Percentiles rank a stretch among this genome's conserved stretches.
These are phyloP conservation scores for Amaranthus tricolor DNA, from an alignment of 179 eudicot species.

Conservation along the genomic window DNA sequence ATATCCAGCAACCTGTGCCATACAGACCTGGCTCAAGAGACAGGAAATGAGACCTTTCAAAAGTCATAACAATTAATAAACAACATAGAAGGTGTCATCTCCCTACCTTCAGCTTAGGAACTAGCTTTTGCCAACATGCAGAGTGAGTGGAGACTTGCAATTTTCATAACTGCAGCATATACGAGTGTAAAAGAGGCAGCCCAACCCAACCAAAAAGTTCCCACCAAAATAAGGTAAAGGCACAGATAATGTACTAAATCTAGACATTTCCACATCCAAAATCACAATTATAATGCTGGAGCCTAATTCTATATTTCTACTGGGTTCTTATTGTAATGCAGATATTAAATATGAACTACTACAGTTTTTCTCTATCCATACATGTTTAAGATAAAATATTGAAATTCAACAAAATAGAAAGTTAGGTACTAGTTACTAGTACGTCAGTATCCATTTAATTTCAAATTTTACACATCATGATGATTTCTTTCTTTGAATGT, in stretches of 20 bases:
- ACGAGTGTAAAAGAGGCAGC: not conserved
- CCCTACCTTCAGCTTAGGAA: not conserved
- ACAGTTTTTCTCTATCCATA: not conserved
- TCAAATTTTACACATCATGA: not conserved
- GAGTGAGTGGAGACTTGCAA: not conserved
- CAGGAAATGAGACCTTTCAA: not conserved
- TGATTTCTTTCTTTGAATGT: not conserved
- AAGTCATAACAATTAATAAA: not conserved
- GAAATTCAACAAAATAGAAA: not conserved
- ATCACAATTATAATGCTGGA: no score
- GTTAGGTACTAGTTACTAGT: not conserved
- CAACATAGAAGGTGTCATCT: not conserved
- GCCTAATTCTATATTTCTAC: no score
- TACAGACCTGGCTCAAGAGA: not conserved
- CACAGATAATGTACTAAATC: not conserved
- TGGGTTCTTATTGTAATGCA: not conserved
- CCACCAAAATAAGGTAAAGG: not conserved
- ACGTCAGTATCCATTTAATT: constrained; percentile 2
- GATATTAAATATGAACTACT: not conserved
- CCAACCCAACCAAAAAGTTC: not conserved
- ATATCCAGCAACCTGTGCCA: not conserved
- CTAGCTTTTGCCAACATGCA: not conserved
- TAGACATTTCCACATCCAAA: not conserved
- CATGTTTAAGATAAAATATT: not conserved
- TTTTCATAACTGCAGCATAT: not conserved